phyloP scores from a whole-genome alignment of 371 early-diverging fungal genomes.

The Nematocida sp. region DNA sequence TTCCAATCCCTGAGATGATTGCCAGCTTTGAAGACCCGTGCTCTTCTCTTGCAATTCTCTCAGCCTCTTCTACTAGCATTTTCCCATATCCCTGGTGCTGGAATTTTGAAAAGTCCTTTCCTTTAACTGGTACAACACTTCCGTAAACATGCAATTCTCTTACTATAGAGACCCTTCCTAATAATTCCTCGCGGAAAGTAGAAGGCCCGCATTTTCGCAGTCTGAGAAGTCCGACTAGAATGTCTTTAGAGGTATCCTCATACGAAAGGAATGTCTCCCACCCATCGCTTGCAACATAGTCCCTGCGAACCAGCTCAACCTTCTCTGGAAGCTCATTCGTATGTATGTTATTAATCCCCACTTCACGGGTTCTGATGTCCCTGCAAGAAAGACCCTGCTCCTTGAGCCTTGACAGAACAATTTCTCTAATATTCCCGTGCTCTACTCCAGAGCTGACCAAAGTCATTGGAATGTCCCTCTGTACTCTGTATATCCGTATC shows the following conservation, averaged over 20 bases:
- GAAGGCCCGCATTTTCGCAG: slow-evolving; percentile 84
- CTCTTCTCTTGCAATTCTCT: slow-evolving; percentile 93
- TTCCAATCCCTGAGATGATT: slow-evolving; percentile 95
- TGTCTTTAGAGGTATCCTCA: slow-evolving; percentile 95
- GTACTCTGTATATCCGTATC: slow-evolving; percentile 98
- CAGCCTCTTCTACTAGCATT: slow-evolving; percentile 96
- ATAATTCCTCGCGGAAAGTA: slow-evolving; percentile 86
- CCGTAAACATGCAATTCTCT: slow-evolving; percentile 99
- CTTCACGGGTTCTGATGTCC: slow-evolving; percentile 97
- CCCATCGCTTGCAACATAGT: slow-evolving; percentile 95
- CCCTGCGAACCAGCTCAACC: slow-evolving; percentile 91
- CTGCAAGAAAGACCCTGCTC: slow-evolving; percentile 93
- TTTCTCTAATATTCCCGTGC: slow-evolving; percentile 94
- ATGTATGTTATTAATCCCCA: slow-evolving; percentile 97
- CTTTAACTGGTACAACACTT: slow-evolving; percentile 88
- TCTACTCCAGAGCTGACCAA: slow-evolving; percentile 98
- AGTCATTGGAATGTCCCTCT: slow-evolving; percentile 99
- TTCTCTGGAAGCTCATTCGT: slow-evolving; percentile 81
- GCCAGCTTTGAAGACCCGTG: slow-evolving; percentile 89
- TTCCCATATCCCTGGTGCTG: slow-evolving; percentile 99
- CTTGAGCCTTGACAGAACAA: slow-evolving; percentile 89
- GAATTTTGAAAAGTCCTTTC: slow-evolving; percentile 88
- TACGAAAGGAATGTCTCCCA: slow-evolving; percentile 99
- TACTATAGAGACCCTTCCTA: slow-evolving; percentile 76
- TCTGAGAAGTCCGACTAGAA: slow-evolving; percentile 89